Evolutionary conservation across 139 green algal genomes (phyloP), one percentile per base, ranked within the genome.

Genomic region (Micractinium sp.): DNA sequence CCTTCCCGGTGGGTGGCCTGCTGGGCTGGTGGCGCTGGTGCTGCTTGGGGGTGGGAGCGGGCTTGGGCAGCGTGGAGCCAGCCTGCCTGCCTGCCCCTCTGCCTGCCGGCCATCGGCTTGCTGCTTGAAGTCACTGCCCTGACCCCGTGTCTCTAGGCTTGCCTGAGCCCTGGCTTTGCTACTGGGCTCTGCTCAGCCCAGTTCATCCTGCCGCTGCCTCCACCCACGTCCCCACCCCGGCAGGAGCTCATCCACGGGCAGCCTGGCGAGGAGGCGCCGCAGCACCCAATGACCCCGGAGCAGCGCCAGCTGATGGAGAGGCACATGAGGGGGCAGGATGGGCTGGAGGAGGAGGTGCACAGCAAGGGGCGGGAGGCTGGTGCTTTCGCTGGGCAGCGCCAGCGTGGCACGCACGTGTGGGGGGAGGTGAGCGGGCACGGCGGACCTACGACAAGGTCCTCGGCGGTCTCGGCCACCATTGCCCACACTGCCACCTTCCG

Each of bases 211-310:
- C 63, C 63, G 14, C 22, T 29, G 33, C 33, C 39, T 41, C 16
- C 15, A 53, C 7, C 25, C 27, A 0, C 67, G 1, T 18, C 20
- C n/a, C 22, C 22, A 33, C 25, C 23, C 12, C 25, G 12, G 19
- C 36, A 82, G 77, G 78, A 84, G 78, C 78, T 84, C 27, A 67
- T 84, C 41, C 78, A 84, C n/a, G 53, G 80, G 2, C 80, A 74
- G 80, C 80, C 80, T 0, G 53, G 53, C n/a, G 80, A 85, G 80
- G 33, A 19, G n/a, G 80, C 53, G 13, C 25, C 33, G 53, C 53
- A 71, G n/a, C 80, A 87, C 35, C 25, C 35, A 25, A 60, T 77
- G 33, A 77, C 29, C 82, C 20, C 41, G 23, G 61, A 76, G 60
- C 61, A 77, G 82, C 61, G 61, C 7, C 35, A 29, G 22, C 33